A percentile compares a stretch with the other conserved stretches of the same genome.
Evolutionary conservation across 2,329 filamentous ascomycete species (phyloP).

Genomic region (Albifimbria verrucaria): DNA sequence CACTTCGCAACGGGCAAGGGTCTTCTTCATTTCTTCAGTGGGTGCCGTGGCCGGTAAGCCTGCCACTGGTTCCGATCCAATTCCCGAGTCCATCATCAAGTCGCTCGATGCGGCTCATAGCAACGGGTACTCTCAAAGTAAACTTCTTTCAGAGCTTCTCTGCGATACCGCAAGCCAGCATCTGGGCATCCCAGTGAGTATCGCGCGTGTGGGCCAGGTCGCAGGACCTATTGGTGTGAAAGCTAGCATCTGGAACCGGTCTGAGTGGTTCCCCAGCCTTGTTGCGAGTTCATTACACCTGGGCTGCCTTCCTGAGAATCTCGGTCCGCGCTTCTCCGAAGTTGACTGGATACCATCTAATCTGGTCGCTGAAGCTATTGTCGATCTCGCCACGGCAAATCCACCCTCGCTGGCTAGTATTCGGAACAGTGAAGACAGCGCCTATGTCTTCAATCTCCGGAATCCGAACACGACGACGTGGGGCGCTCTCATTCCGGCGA

Average conservation of each 20-base stretch:
- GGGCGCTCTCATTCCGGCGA: constrained; percentile 1
- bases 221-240: neutral
- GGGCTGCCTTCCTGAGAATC: constrained; percentile 4
- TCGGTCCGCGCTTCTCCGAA: constrained; percentile 1
- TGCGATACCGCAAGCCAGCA: neutral
- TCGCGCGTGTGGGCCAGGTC: constrained; percentile 7
- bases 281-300: constrained; percentile 6
- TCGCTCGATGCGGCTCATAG: neutral
- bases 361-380: constrained; percentile 1
- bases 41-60: constrained; percentile 3
- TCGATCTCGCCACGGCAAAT: neutral
- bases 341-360: constrained; percentile 11
- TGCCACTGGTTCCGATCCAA: neutral
- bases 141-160: constrained; percentile 6
- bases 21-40: constrained; percentile 9
- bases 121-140: constrained; percentile 8
- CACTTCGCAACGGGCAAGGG: neutral
- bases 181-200: neutral
- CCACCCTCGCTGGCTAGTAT: neutral
- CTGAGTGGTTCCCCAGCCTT: constrained; percentile 9
- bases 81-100: constrained; percentile 4
- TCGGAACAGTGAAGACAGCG: neutral
- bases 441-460: constrained; percentile 4
- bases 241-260: constrained; percentile 6
- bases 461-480: constrained; percentile 7